A percentile compares a stretch with the other conserved stretches of the same genome.
These are phyloP conservation scores for Meyerozyma elateridarum DNA, from an alignment of 1,139 yeast genomes.

Conservation along the genomic window DNA sequence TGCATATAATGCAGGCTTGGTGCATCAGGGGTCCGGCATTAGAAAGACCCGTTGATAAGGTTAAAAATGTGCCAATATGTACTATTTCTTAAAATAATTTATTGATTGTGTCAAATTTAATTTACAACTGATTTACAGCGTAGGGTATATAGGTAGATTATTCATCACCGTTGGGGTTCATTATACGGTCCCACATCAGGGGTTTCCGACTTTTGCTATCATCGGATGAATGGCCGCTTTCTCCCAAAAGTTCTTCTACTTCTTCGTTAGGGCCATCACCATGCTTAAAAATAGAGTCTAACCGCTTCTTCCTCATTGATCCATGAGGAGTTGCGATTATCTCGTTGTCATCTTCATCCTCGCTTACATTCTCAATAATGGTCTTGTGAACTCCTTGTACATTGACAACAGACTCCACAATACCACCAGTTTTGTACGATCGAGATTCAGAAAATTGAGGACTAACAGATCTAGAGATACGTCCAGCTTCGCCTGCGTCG, in stretches of 20 bases:
- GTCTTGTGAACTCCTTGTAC: constrained; percentile 85
- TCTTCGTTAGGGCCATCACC: constrained; percentile 4
- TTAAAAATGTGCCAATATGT: too few species aligned
- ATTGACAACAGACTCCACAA: constrained; percentile 78
- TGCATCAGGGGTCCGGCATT: too few species aligned
- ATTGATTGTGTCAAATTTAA: too few species aligned
- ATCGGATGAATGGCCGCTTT: constrained; percentile 6
- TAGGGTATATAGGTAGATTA: too few species aligned
- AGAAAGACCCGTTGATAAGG: too few species aligned
- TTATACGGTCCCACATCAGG: constrained; percentile 10
- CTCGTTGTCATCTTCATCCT: constrained; percentile 25
- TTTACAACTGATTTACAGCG: too few species aligned
- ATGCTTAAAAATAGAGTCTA: constrained; percentile 1
- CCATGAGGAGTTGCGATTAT: constrained; percentile 6
- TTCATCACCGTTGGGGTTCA: constrained; percentile 2
- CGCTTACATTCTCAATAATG: constrained; percentile 63
- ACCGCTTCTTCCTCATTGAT: constrained; percentile 8
- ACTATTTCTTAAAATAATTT: too few species aligned
- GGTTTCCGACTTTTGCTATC: constrained; percentile 8
- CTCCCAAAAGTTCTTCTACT: constrained; percentile 3
- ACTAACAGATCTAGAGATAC: too few species aligned
- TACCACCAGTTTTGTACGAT: constrained; percentile 58
- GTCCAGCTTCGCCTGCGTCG: too few species aligned
- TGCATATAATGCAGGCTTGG: too few species aligned
- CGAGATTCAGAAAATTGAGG: constrained; percentile 29